Percentiles rank a stretch among this genome's conserved stretches.
These are phyloP conservation scores for Hemisphaericaspora lyxosophila DNA, from an alignment of 1,139 yeast genomes.

Conservation along the genomic window DNA sequence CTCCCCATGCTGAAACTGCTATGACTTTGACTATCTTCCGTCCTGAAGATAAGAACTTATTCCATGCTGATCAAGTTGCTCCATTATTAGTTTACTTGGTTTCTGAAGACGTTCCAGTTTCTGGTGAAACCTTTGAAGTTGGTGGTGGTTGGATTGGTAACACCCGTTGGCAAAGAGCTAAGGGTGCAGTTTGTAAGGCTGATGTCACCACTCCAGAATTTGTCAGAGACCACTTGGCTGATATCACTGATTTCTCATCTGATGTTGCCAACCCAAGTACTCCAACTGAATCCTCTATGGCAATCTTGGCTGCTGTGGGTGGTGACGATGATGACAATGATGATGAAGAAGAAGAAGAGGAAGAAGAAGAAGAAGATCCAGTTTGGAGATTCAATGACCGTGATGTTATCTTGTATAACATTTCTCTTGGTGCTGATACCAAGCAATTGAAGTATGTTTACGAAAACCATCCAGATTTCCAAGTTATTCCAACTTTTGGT, in stretches of 20 bases:
- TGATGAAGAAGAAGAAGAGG: conserved; percentile 48
- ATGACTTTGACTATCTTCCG: conserved; percentile 90
- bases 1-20: conserved; percentile 97
- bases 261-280: conserved; percentile 61
- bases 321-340: conserved; percentile 52
- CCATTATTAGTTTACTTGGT: conserved; percentile 81
- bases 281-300: conserved; percentile 77
- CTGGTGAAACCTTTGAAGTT: conserved; percentile 45
- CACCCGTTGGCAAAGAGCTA: conserved; percentile 94
- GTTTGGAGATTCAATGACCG: conserved; percentile 55
- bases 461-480: conserved; percentile 77
- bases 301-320: conserved; percentile 66
- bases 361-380: conserved; percentile 51
- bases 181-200: conserved; percentile 71
- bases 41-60: conserved; percentile 72
- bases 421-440: conserved; percentile 85
- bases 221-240: conserved; percentile 64
- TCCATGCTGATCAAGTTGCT: conserved; percentile 87
- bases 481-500: conserved; percentile 90
- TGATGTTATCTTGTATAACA: conserved; percentile 80
- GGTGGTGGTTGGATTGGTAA: conserved; percentile 94
- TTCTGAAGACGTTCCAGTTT: conserved; percentile 65
- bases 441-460: conserved; percentile 76
- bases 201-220: conserved; percentile 65
- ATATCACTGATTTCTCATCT: conserved; percentile 62